Percentiles rank a stretch among this genome's conserved stretches.
These are phyloP conservation scores for Fimicolochytrium jonesii DNA, from an alignment of 192 early-diverging fungal genomes.

Conservation along the genomic window DNA sequence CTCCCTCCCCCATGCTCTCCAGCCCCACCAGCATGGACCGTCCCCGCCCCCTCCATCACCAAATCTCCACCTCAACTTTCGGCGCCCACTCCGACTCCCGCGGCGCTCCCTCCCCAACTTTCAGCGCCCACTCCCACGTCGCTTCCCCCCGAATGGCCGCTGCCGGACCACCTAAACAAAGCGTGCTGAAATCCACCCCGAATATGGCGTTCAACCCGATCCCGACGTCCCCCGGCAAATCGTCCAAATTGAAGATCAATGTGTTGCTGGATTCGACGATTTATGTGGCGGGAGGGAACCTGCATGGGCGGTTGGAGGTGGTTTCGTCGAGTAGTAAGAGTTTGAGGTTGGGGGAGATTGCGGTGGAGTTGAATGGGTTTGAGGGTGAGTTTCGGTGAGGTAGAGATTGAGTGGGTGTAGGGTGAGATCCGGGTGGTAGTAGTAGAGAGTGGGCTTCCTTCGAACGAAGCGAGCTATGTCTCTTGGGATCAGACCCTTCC, in stretches of 20 bases:
- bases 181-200: conserved; percentile 16
- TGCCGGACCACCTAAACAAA: neutral
- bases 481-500: too few species aligned
- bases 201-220: conserved; percentile 52
- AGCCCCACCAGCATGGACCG: neutral
- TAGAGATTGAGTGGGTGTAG: neutral
- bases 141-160: neutral
- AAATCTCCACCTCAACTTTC: conserved; percentile 1
- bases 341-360: conserved; percentile 58
- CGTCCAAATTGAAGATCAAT: conserved; percentile 55
- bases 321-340: conserved; percentile 38
- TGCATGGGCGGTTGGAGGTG: conserved; percentile 55
- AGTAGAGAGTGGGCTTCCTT: too few species aligned
- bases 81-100: conserved; percentile 3
- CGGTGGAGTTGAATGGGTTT: conserved; percentile 55
- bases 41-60: conserved; percentile 10
- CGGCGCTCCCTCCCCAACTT: neutral
- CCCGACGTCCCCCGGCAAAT: conserved; percentile 51
- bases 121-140: neutral
- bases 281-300: conserved; percentile 52
- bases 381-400: conserved; percentile 42
- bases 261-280: conserved; percentile 55
- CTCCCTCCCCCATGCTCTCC: too few species aligned
- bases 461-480: too few species aligned
- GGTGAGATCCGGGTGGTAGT: too few species aligned